A percentile compares a stretch with the other conserved stretches of the same genome.
These are phyloP conservation scores for Pythium dissimile DNA, from an alignment of 352 stramenopile species.

Conservation along the genomic window DNA sequence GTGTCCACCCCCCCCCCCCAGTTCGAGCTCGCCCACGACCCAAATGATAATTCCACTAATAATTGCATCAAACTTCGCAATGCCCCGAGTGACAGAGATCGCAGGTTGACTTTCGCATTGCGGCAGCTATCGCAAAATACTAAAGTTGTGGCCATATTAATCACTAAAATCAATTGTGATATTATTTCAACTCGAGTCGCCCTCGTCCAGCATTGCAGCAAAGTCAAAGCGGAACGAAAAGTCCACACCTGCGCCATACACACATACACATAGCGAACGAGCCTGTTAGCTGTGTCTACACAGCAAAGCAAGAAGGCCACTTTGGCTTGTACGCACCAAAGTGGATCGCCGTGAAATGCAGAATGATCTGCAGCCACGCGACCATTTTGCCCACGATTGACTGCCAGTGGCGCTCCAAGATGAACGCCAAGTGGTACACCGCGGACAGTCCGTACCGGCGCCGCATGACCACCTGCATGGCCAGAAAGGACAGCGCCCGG, in stretches of 20 bases:
- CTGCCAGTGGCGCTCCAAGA: constrained; percentile 14
- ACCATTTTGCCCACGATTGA: constrained; percentile 22
- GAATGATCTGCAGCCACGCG: constrained; percentile 16
- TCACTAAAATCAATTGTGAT: too few species aligned
- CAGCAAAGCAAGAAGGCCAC: too few species aligned
- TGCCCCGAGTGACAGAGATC: too few species aligned
- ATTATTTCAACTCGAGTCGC: too few species aligned
- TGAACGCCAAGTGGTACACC: constrained; percentile 16
- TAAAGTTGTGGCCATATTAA: constrained; percentile 10
- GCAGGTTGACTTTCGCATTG: too few species aligned
- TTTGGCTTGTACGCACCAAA: not conserved
- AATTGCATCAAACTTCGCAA: too few species aligned
- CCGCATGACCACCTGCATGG: constrained; percentile 16
- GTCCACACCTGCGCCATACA: not conserved
- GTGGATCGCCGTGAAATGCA: constrained; percentile 8
- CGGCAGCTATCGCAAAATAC: too few species aligned
- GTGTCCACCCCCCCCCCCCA: too few species aligned
- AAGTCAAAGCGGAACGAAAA: constrained; percentile 3
- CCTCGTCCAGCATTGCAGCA: not conserved
- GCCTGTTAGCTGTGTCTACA: too few species aligned
- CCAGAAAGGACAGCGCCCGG: constrained; percentile 6
- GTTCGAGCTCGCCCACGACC: too few species aligned
- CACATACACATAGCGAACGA: too few species aligned
- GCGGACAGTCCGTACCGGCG: constrained; percentile 16
- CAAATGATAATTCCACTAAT: too few species aligned